A percentile compares a stretch with the other conserved stretches of the same genome.
These are phyloP conservation scores for Sclerotinia spermophila DNA, from an alignment of 2,329 filamentous ascomycete species.

Conservation along the genomic window DNA sequence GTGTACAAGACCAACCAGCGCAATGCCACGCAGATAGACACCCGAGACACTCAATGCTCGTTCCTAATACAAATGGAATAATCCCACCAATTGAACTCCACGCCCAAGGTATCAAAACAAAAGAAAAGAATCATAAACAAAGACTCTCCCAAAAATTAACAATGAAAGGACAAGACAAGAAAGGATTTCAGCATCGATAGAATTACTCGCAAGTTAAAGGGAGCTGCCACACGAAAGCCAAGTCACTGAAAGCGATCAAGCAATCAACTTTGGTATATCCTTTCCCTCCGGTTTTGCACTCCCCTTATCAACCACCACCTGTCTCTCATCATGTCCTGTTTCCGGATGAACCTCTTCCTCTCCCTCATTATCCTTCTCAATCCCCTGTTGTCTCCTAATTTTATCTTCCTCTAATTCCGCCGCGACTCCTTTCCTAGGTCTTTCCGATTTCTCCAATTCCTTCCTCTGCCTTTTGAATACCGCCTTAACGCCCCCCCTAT, in stretches of 20 bases:
- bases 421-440: constrained; percentile 26
- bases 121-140: neutral
- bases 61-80: neutral
- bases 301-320: neutral
- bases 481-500: constrained; percentile 44
- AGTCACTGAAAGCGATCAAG: neutral
- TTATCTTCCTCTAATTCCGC: constrained; percentile 4
- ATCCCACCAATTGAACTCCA: neutral
- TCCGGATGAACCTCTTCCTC: neutral
- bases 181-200: neutral
- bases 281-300: neutral
- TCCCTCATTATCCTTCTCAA: neutral
- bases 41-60: neutral
- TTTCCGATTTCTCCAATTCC: constrained; percentile 45
- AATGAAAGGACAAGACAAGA: neutral
- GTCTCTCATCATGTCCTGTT: neutral
- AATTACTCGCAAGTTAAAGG: neutral
- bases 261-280: neutral
- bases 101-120: neutral
- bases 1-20: neutral
- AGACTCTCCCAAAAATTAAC: neutral
- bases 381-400: neutral
- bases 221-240: neutral
- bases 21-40: neutral
- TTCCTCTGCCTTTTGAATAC: constrained; percentile 45